phyloP scores from a whole-genome alignment of 768 basidiomycete species.

The Coprinopsis sp. region DNA sequence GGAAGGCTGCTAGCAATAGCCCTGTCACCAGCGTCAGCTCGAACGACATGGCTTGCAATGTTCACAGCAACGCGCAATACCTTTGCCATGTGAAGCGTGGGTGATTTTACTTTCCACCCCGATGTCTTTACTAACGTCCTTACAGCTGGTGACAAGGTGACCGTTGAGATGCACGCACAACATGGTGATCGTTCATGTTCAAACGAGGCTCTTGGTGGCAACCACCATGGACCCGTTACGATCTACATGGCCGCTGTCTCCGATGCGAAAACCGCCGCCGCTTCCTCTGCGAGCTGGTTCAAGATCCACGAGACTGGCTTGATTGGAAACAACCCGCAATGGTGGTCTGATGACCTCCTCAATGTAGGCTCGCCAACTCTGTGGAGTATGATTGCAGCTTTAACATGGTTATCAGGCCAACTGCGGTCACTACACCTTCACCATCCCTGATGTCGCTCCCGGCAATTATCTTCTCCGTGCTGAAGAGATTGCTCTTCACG shows the following conservation, averaged over 20 bases:
- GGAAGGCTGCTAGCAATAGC: slow-evolving; percentile 39
- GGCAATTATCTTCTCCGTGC: slow-evolving; percentile 43
- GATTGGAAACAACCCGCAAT: slow-evolving; percentile 41
- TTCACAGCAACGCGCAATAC: slow-evolving; percentile 28
- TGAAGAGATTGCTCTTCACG: slow-evolving; percentile 45
- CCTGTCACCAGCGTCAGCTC: slow-evolving; percentile 37
- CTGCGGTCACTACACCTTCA: slow-evolving; percentile 50
- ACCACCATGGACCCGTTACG: slow-evolving; percentile 46
- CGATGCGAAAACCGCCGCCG: slow-evolving; percentile 41
- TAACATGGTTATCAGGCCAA: too few relatives aligned
- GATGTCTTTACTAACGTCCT: neutral
- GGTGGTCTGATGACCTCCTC: too few relatives aligned
- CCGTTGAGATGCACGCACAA: slow-evolving; percentile 57
- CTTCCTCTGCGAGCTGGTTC: slow-evolving; percentile 42
- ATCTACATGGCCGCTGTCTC: slow-evolving; percentile 46
- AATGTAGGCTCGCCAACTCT: too few relatives aligned
- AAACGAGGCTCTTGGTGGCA: slow-evolving; percentile 46
- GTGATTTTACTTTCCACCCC: neutral
- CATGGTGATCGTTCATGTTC: slow-evolving; percentile 41
- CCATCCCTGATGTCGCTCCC: slow-evolving; percentile 37
- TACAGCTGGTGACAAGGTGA: slow-evolving; percentile 40
- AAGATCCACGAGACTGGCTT: slow-evolving; percentile 47
- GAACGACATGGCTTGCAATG: slow-evolving; percentile 46
- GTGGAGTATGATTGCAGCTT: too few relatives aligned
- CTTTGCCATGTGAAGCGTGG: slow-evolving; percentile 40